Evolutionary conservation across 169 alveolate genomes (phyloP).

Genomic region (Plasmodium knowlesi): DNA sequence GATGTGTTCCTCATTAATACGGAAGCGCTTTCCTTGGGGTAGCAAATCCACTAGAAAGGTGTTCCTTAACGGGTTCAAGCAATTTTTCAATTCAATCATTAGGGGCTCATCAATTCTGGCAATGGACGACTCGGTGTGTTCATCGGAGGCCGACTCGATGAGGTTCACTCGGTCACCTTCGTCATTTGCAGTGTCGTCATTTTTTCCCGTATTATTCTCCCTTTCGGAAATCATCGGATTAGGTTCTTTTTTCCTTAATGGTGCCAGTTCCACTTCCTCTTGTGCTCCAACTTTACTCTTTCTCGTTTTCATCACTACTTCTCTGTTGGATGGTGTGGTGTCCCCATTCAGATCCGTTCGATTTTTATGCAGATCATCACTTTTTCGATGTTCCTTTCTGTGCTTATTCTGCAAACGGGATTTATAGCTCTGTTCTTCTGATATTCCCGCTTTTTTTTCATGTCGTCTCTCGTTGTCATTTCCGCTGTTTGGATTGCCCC

Average conservation of each 20-base stretch:
- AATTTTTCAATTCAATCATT: conserved; percentile 66
- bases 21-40: conserved; percentile 72
- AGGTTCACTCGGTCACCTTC: background rate
- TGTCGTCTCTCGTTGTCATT: background rate
- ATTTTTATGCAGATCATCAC: background rate
- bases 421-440: background rate
- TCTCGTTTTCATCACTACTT: background rate
- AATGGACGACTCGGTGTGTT: conserved; percentile 1
- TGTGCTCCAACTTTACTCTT: background rate
- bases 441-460: background rate
- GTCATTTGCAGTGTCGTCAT: background rate
- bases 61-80: conserved; percentile 67
- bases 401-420: background rate
- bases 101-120: conserved; percentile 48
- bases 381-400: background rate
- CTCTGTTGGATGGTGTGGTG: background rate
- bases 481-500: background rate
- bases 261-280: background rate
- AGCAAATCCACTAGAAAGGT: conserved; percentile 69
- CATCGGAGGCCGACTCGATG: background rate
- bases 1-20: conserved; percentile 71
- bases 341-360: background rate
- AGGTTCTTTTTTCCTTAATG: background rate
- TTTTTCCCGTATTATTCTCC: background rate
- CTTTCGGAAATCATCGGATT: background rate